Evolutionary conservation across 2,329 filamentous ascomycete genomes (phyloP).

Genomic region (Cordyceps fumosorosea): DNA sequence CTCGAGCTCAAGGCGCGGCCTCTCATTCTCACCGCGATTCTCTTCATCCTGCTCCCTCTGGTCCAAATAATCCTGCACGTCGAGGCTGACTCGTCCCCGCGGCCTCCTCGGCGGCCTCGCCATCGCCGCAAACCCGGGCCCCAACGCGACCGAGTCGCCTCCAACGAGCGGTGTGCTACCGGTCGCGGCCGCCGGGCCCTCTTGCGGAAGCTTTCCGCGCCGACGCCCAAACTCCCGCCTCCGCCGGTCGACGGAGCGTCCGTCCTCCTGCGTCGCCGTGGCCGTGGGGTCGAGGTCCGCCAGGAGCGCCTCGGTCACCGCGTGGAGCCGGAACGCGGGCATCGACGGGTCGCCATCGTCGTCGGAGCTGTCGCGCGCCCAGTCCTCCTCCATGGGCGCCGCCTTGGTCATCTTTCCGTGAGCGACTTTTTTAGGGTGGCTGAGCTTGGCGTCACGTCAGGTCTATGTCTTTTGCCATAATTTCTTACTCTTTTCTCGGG

Average conservation of each 20-base stretch:
- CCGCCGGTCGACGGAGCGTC: background rate
- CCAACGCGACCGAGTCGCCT: background rate
- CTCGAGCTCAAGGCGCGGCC: background rate
- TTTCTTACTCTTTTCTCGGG: background rate
- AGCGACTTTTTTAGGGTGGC: background rate
- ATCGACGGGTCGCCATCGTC: background rate
- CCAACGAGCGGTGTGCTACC: background rate
- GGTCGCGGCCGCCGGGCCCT: no score
- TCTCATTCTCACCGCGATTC: background rate
- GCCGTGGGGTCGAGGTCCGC: background rate
- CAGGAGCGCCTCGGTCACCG: background rate
- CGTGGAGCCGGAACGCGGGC: background rate
- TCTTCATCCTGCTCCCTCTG: background rate
- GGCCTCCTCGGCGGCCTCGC: background rate
- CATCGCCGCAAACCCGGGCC: background rate
- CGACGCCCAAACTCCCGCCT: background rate
- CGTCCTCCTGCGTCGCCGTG: background rate
- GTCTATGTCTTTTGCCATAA: background rate
- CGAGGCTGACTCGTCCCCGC: background rate
- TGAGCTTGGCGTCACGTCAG: background rate
- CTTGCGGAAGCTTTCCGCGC: no score
- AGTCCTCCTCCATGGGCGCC: background rate
- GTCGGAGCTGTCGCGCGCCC: conserved; percentile 5
- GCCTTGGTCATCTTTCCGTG: background rate
- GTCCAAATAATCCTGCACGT: background rate